These are phyloP conservation scores for Ceratocystis ficicola DNA, from an alignment of 2,329 filamentous ascomycete genomes.

Conservation along the genomic window DNA sequence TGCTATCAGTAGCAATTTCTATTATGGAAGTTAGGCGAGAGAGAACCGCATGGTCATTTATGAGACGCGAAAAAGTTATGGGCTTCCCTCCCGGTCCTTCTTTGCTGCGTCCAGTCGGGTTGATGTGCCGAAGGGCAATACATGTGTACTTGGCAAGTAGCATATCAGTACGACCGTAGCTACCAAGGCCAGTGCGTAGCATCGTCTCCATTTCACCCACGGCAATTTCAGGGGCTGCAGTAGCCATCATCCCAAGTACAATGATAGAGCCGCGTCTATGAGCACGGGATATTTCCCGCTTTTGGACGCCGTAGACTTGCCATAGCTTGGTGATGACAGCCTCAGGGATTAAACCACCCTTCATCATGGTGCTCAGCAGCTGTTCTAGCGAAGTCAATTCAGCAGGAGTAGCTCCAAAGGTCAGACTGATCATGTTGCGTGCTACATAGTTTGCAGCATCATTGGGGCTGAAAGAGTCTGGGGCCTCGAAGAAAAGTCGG, in stretches of 20 bases:
- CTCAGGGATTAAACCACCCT: constrained; percentile 72
- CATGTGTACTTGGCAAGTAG: constrained; percentile 91
- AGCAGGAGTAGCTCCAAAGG: constrained; percentile 86
- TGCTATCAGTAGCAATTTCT: constrained; percentile 75
- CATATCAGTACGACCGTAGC: constrained; percentile 67
- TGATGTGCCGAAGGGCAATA: constrained; percentile 82
- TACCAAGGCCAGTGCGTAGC: constrained; percentile 75
- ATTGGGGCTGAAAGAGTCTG: constrained; percentile 73
- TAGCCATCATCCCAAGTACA: constrained; percentile 88
- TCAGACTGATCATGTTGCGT: constrained; percentile 97
- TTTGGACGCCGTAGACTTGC: constrained; percentile 94
- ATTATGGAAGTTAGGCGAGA: constrained; percentile 69
- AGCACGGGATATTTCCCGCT: constrained; percentile 79
- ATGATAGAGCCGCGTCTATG: constrained; percentile 91
- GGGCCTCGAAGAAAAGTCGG: constrained; percentile 89
- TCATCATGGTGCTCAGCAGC: constrained; percentile 94
- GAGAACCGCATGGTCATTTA: constrained; percentile 85
- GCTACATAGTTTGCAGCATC: constrained; percentile 92
- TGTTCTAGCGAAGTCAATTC: constrained; percentile 94
- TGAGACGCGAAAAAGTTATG: constrained; percentile 60
- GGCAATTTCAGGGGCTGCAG: constrained; percentile 83
- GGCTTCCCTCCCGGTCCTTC: constrained; percentile 51
- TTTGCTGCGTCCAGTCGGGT: constrained; percentile 61
- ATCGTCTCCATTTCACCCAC: constrained; percentile 92
- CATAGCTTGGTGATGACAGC: constrained; percentile 83